Evolutionary conservation across 108 stramenopile genomes (phyloP).

Genomic region (Pseudonitzschia multiseries): DNA sequence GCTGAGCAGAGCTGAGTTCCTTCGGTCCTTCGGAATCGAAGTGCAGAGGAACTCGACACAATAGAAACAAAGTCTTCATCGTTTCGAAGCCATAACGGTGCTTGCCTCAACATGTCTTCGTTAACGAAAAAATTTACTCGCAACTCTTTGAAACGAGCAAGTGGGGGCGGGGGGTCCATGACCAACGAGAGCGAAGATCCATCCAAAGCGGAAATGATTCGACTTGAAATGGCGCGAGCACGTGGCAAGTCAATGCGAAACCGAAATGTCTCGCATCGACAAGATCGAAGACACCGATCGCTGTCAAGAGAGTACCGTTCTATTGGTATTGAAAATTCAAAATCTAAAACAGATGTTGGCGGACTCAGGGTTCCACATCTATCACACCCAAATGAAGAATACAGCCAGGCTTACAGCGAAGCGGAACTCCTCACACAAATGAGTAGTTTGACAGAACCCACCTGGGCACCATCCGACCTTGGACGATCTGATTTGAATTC

Average conservation of each 20-base stretch:
- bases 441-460: slow-evolving; percentile 22
- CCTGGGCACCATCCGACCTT: slow-evolving; percentile 14
- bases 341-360: neutral
- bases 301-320: slow-evolving; percentile 11
- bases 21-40: too few species aligned
- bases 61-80: too few species aligned
- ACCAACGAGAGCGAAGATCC: slow-evolving; percentile 10
- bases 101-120: neutral
- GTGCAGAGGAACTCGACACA: too few species aligned
- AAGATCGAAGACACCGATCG: slow-evolving; percentile 12
- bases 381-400: slow-evolving; percentile 6
- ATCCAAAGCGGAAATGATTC: slow-evolving; percentile 11
- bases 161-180: neutral
- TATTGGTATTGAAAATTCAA: neutral
- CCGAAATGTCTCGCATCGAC: neutral
- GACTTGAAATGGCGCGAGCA: slow-evolving; percentile 9
- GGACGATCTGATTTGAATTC: slow-evolving; percentile 4
- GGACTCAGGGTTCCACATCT: neutral
- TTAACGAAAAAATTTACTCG: slow-evolving; percentile 20
- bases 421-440: slow-evolving; percentile 16
- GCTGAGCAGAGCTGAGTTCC: too few species aligned
- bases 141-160: slow-evolving; percentile 20
- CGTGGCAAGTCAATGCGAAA: slow-evolving; percentile 13
- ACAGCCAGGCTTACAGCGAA: slow-evolving; percentile 6
- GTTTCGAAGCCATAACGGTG: neutral